These are phyloP conservation scores for Arachnomyces sp. DNA, from an alignment of 2,329 filamentous ascomycete species.

Conservation along the genomic window DNA sequence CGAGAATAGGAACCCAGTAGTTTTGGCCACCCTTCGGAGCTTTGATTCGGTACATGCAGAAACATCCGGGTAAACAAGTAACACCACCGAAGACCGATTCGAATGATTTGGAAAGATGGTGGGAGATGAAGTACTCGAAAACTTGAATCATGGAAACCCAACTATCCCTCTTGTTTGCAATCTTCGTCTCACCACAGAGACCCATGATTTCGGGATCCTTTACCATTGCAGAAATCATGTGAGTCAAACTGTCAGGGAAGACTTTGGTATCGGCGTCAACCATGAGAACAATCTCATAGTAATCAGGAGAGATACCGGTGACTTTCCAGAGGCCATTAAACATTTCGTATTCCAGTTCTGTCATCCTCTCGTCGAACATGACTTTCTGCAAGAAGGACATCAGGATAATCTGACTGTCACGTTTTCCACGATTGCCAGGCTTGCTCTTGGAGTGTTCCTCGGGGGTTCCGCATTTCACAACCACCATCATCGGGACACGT, in stretches of 20 bases:
- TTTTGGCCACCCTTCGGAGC: conserved; percentile 96
- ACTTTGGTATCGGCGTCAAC: conserved; percentile 99
- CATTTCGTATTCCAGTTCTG: conserved; percentile 97
- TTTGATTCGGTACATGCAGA: conserved; percentile 99
- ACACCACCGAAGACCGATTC: conserved; percentile 98
- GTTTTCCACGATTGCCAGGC: conserved; percentile 94
- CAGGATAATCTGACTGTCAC: conserved; percentile 96
- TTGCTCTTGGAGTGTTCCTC: conserved; percentile 75
- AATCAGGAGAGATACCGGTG: conserved; percentile 95
- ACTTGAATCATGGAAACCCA: conserved; percentile 99
- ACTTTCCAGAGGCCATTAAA: conserved; percentile 99
- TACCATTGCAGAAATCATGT: conserved; percentile 99
- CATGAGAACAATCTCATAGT: conserved; percentile 97
- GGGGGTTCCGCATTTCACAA: conserved; percentile 92
- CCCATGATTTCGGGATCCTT: conserved; percentile 99
- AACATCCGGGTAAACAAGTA: conserved; percentile 94
- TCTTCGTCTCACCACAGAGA: conserved; percentile 97
- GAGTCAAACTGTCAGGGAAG: conserved; percentile 94
- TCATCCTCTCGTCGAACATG: conserved; percentile 99
- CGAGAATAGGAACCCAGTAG: conserved; percentile 98
- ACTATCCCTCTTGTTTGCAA: conserved; percentile 90
- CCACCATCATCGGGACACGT: conserved; percentile 92
- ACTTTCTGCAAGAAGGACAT: conserved; percentile 99
- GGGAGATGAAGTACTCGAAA: conserved; percentile 94
- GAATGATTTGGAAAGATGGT: conserved; percentile 93